Evolutionary conservation across 371 early-diverging fungal species (phyloP).

Genomic region (Mucor plumbeus): DNA sequence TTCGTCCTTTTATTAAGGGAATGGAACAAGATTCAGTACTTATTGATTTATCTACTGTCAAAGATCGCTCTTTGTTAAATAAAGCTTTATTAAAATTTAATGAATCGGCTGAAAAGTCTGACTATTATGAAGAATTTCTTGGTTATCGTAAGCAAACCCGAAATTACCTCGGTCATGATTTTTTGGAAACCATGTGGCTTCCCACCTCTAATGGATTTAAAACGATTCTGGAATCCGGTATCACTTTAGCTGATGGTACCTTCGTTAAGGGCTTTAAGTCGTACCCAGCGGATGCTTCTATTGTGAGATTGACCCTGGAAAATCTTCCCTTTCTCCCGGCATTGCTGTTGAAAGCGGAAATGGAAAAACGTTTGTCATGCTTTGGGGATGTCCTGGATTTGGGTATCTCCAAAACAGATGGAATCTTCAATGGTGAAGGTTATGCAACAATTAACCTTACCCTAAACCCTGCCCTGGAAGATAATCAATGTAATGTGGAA

Average conservation of each 20-base stretch:
- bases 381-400: conserved; percentile 3
- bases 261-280: neutral
- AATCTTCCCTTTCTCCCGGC: neutral
- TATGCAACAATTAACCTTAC: neutral
- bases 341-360: neutral
- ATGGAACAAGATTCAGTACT: neutral
- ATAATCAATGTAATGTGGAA: no score
- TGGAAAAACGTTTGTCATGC: neutral
- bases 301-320: no score
- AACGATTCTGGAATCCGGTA: neutral
- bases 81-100: neutral
- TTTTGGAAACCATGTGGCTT: conserved; percentile 3
- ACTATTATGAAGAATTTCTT: neutral
- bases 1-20: conserved; percentile 8
- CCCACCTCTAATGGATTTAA: neutral
- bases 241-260: neutral
- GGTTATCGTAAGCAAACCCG: neutral
- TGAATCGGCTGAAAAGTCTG: neutral
- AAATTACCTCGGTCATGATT: neutral
- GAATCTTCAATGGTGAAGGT: neutral
- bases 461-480: neutral
- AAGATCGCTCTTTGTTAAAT: neutral
- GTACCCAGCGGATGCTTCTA: neutral
- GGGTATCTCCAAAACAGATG: neutral
- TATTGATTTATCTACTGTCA: neutral